Conservation (phyloP, 805 yeast species). For the Yarrowia bubula region DNA sequence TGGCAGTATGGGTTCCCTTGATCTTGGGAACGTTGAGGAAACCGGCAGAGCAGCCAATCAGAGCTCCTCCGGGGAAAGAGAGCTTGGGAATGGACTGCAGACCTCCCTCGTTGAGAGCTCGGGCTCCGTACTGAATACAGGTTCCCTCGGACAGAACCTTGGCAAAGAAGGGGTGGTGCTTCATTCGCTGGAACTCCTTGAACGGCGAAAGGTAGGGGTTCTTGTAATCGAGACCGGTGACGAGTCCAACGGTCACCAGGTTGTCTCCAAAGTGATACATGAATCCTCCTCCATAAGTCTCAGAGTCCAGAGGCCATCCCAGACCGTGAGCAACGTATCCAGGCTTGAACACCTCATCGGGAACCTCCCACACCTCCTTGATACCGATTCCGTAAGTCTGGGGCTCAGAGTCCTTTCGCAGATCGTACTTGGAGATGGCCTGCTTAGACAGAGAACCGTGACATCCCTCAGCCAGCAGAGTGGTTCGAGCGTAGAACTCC, state of each 20-base stretch:
- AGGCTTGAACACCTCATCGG: slow-evolving; percentile 70
- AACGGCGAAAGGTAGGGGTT: slow-evolving; percentile 96
- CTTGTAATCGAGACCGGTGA: slow-evolving; percentile 87
- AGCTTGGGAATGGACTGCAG: slow-evolving; percentile 87
- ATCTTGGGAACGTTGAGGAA: slow-evolving; percentile 96
- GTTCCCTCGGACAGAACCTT: slow-evolving; percentile 80
- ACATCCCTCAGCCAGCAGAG: slow-evolving; percentile 96
- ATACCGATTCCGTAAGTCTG: slow-evolving; percentile 96
- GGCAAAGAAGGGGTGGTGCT: slow-evolving; percentile 81
- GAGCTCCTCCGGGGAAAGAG: slow-evolving; percentile 92
- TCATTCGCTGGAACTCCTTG: slow-evolving; percentile 92
- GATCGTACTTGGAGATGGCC: slow-evolving; percentile 62
- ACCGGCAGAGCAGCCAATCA: slow-evolving; percentile 96
- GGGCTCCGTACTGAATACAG: slow-evolving; percentile 90
- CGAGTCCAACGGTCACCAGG: slow-evolving; percentile 88
- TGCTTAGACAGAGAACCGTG: slow-evolving; percentile 90
- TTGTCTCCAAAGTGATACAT: slow-evolving; percentile 96
- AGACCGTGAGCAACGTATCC: slow-evolving; percentile 84
- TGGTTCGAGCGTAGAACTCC: slow-evolving; percentile 90
- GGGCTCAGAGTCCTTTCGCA: slow-evolving; percentile 60
- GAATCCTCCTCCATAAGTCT: slow-evolving; percentile 94
- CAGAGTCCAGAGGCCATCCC: slow-evolving; percentile 78
- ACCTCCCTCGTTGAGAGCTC: slow-evolving; percentile 98
- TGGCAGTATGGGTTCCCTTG: slow-evolving; percentile 97
- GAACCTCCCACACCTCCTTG: slow-evolving; percentile 96